Conservation (phyloP, 179 eudicot species). For the Drosera spatulata region DNA sequence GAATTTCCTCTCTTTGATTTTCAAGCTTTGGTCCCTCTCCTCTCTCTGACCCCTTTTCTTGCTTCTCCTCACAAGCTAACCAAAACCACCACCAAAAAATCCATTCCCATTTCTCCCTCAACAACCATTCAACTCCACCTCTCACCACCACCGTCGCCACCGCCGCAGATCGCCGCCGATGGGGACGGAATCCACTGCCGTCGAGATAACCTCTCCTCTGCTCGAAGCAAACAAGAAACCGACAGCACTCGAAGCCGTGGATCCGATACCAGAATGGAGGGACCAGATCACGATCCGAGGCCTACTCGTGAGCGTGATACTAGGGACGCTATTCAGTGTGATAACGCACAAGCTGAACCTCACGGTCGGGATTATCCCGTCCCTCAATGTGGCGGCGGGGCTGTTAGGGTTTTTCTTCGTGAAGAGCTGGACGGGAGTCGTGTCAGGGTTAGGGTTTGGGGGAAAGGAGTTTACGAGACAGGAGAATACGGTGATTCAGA, state of each 20-base stretch:
- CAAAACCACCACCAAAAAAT: too few species aligned
- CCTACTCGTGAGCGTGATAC: slow-evolving; percentile 53
- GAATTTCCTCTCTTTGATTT: too few species aligned
- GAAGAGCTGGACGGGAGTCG: slow-evolving; percentile 66
- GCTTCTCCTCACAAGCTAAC: too few species aligned
- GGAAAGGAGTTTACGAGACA: slow-evolving; percentile 66
- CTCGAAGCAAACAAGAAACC: slow-evolving; percentile 16
- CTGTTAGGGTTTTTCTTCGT: slow-evolving; percentile 82
- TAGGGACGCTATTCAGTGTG: slow-evolving; percentile 78
- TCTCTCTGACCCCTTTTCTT: too few species aligned
- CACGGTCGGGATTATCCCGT: slow-evolving; percentile 89
- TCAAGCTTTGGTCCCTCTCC: too few species aligned
- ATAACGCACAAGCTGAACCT: slow-evolving; percentile 94
- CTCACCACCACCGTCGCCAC: too few species aligned
- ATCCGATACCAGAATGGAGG: slow-evolving; percentile 60
- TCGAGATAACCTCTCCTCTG: slow-evolving; percentile 47
- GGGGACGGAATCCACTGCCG: slow-evolving; percentile 3
- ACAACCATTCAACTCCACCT: too few species aligned
- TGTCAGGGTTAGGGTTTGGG: slow-evolving; percentile 45
- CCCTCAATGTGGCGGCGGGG: slow-evolving; percentile 95
- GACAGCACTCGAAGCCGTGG: slow-evolving; percentile 8
- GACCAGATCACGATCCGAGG: slow-evolving; percentile 87
- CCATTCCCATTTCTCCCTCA: too few species aligned
- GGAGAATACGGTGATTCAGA: slow-evolving; percentile 93
- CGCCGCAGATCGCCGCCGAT: too few species aligned